These are phyloP conservation scores for Ramaria sp. DNA, from an alignment of 768 basidiomycete genomes.

Conservation along the genomic window DNA sequence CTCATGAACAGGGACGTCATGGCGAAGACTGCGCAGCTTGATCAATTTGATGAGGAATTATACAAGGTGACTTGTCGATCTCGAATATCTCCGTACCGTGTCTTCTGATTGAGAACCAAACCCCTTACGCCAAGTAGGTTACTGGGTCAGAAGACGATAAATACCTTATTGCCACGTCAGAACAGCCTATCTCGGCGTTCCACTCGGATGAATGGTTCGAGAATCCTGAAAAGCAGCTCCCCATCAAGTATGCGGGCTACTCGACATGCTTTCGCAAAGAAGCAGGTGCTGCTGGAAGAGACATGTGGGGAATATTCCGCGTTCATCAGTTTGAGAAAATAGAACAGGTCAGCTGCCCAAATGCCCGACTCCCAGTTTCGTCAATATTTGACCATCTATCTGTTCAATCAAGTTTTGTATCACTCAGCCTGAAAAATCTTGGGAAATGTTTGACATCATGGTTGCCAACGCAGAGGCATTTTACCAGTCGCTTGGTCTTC, in stretches of 20 bases:
- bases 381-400: neutral
- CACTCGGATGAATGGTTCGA: constrained; percentile 99
- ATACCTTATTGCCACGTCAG: constrained; percentile 97
- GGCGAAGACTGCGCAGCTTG: constrained; percentile 95
- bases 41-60: constrained; percentile 96
- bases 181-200: constrained; percentile 95
- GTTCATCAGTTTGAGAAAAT: constrained; percentile 99
- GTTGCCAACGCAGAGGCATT: constrained; percentile 83
- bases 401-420: constrained; percentile 63
- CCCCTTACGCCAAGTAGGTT: constrained; percentile 36
- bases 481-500: constrained; percentile 88
- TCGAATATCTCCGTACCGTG: constrained; percentile 17
- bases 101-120: neutral
- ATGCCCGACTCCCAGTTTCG: neutral
- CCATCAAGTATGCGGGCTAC: constrained; percentile 78
- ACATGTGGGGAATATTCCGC: constrained; percentile 99
- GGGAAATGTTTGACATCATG: constrained; percentile 92
- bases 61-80: constrained; percentile 54
- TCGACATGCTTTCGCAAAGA: constrained; percentile 99
- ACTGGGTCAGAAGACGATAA: constrained; percentile 90
- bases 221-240: constrained; percentile 83
- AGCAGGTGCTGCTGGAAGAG: constrained; percentile 92
- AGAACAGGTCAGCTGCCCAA: constrained; percentile 39
- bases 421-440: constrained; percentile 89
- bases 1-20: constrained; percentile 98